These are phyloP conservation scores for Backusella morwellensis DNA, from an alignment of 192 early-diverging fungal species.

Conservation along the genomic window DNA sequence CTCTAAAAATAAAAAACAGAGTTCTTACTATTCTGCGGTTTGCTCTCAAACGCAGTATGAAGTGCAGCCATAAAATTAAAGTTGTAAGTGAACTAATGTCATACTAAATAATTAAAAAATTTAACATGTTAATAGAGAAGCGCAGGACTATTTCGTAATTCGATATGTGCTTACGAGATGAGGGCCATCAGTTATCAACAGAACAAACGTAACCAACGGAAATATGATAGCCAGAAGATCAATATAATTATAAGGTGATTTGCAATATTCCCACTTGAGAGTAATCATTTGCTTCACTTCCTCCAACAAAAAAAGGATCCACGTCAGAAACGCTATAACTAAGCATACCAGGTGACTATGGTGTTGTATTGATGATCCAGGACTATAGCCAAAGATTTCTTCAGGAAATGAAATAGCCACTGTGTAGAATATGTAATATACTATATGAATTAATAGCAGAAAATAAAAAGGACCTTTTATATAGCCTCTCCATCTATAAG, in stretches of 20 bases:
- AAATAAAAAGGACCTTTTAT: neutral
- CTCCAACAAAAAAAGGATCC: neutral
- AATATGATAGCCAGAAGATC: neutral
- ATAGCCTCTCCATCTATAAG: slow-evolving; percentile 6
- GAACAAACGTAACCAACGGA: neutral
- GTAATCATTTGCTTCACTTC: neutral
- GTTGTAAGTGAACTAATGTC: neutral
- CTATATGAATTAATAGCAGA: neutral
- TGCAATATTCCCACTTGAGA: neutral
- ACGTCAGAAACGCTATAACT: neutral
- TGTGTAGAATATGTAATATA: neutral
- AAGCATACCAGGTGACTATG: neutral
- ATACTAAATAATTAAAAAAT: neutral
- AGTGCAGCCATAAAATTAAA: slow-evolving; percentile 10
- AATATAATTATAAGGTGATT: slow-evolving; percentile 4
- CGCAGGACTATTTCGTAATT: no score
- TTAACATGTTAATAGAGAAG: no score
- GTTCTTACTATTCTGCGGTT: neutral
- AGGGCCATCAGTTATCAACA: neutral
- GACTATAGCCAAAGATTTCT: neutral
- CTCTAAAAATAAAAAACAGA: no score
- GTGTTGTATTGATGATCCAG: neutral
- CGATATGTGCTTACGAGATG: neutral
- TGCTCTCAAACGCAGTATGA: neutral
- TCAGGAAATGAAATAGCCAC: neutral